A percentile compares a stretch with the other conserved stretches of the same genome.
phyloP scores from a whole-genome alignment of 2,329 filamentous ascomycete genomes.

The Berkeleyomyces rouxiae region DNA sequence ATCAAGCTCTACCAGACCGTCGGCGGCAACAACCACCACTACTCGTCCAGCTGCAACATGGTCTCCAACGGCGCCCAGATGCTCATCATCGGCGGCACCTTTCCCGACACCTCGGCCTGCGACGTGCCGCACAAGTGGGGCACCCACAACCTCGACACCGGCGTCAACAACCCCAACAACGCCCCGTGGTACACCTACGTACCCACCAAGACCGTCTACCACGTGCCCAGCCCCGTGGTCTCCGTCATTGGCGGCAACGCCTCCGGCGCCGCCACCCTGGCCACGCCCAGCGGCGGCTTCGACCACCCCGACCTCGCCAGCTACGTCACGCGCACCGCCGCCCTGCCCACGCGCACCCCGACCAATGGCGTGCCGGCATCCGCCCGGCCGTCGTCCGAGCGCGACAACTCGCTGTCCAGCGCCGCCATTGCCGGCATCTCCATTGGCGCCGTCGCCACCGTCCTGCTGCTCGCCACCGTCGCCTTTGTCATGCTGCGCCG shows the following conservation, averaged over 20 bases:
- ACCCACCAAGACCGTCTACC: conserved; percentile 33
- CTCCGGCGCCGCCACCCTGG: conserved; percentile 37
- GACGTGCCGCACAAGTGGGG: conserved; percentile 37
- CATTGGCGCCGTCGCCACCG: conserved; percentile 20
- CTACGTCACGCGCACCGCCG: conserved; percentile 35
- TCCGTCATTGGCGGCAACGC: conserved; percentile 33
- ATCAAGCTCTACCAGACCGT: conserved; percentile 36
- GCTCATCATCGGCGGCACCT: conserved; percentile 44
- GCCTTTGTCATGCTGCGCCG: conserved; percentile 21
- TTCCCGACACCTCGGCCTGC: conserved; percentile 32
- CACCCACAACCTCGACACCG: conserved; percentile 38
- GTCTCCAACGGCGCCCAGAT: conserved; percentile 38
- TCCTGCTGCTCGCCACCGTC: conserved; percentile 19
- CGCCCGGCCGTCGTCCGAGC: not conserved
- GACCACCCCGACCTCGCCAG: conserved; percentile 32
- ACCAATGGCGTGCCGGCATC: conserved; percentile 26
- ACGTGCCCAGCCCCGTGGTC: conserved; percentile 35
- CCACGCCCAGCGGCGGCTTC: conserved; percentile 32
- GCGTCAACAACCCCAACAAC: conserved; percentile 30
- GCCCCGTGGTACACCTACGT: conserved; percentile 35
- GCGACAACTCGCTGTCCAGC: conserved; percentile 17
- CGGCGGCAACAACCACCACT: conserved; percentile 25
- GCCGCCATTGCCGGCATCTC: conserved; percentile 31
- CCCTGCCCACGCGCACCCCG: conserved; percentile 29
- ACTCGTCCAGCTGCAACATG: conserved; percentile 42